Percentiles rank a stretch among this genome's conserved stretches.
These are phyloP conservation scores for Hordeum vulgare DNA, from an alignment of 176 grass and related monocot genomes.

Conservation along the genomic window MorexV3_pseudomolecules_assembly NC_058519.1:226034361-226034860, in stretches of 20 bases:
- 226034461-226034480: constrained; percentile 58
- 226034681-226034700: constrained; percentile 55
- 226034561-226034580: neutral
- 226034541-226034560: neutral
- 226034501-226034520: constrained; percentile 47
- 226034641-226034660: constrained; percentile 57
- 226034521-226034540: constrained; percentile 40
- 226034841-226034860: neutral
- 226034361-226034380: constrained; percentile 65
- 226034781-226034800: constrained; percentile 14
- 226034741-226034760: constrained; percentile 36
- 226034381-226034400: constrained; percentile 61
- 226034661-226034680: constrained; percentile 50
- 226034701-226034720: constrained; percentile 33
- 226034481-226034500: constrained; percentile 50
- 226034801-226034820: neutral
- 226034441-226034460: constrained; percentile 70
- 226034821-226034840: neutral
- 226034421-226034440: constrained; percentile 75
- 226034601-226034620: constrained; percentile 57
- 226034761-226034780: constrained; percentile 61
- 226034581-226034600: neutral
- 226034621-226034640: constrained; percentile 87
- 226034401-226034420: constrained; percentile 29
- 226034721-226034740: neutral